Evolutionary conservation across 1,284 basidiomycete species (phyloP).

Genomic region (Ustanciosporium gigantosporum): DNA sequence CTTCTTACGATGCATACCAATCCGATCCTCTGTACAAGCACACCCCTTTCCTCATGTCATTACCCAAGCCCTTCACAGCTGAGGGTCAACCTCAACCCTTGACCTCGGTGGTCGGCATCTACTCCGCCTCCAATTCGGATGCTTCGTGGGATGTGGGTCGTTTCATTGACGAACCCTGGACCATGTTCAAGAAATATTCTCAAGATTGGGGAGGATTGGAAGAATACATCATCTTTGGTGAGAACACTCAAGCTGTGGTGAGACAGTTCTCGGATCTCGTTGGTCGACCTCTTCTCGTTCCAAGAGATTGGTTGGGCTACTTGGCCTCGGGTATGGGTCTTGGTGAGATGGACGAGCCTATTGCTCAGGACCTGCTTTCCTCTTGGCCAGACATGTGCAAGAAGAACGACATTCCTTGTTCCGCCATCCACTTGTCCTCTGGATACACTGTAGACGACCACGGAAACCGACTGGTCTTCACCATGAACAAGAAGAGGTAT

Average conservation of each 20-base stretch:
- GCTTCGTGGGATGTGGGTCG: conserved; percentile 62
- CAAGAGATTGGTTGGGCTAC: conserved; percentile 63
- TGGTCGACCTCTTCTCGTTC: conserved; percentile 61
- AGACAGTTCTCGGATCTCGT: conserved; percentile 58
- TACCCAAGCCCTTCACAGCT: conserved; percentile 44
- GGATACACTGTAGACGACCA: conserved; percentile 62
- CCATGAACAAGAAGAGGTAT: conserved; percentile 63
- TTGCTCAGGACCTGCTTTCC: conserved; percentile 62
- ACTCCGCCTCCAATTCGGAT: conserved; percentile 62
- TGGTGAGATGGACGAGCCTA: conserved; percentile 62
- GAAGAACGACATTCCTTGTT: conserved; percentile 63
- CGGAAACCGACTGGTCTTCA: conserved; percentile 63
- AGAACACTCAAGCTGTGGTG: conserved; percentile 59
- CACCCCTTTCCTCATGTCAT: conserved; percentile 62
- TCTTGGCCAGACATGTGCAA: conserved; percentile 62
- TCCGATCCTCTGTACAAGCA: conserved; percentile 64
- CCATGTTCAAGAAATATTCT: conserved; percentile 62
- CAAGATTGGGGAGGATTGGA: conserved; percentile 63
- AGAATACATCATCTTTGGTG: conserved; percentile 62
- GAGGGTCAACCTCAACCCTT: conserved; percentile 27
- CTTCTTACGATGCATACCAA: conserved; percentile 62
- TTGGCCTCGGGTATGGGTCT: conserved; percentile 63
- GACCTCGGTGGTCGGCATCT: conserved; percentile 61
- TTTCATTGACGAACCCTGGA: conserved; percentile 62
- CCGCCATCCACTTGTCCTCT: conserved; percentile 57